phyloP scores from a whole-genome alignment of 164 flowering plant genomes.

The Vitis rupestris region DNA sequence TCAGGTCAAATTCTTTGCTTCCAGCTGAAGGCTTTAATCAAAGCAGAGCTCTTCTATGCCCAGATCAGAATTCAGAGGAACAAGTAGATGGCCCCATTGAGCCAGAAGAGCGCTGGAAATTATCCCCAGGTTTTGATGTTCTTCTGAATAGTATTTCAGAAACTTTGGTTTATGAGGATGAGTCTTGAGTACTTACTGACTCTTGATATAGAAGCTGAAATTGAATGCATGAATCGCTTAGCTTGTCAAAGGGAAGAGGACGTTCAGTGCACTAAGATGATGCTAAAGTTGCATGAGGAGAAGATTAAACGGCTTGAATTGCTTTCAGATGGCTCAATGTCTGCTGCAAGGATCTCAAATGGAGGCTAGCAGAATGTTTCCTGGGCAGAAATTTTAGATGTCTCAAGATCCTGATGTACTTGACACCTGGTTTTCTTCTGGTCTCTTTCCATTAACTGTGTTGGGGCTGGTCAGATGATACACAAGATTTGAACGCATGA shows the following conservation, averaged over 20 bases:
- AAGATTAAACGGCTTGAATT: conserved; percentile 54
- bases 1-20: conserved; percentile 22
- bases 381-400: conserved; percentile 53
- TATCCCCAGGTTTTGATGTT: conserved; percentile 80
- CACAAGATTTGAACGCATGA: conserved; percentile 5
- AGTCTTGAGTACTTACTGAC: conserved; percentile 28
- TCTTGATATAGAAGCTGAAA: conserved; percentile 56
- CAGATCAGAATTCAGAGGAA: conserved; percentile 40
- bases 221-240: conserved; percentile 56
- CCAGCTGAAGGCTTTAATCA: conserved; percentile 24
- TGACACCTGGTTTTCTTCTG: conserved; percentile 73
- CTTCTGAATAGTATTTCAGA: conserved; percentile 58
- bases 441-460: conserved; percentile 68
- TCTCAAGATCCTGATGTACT: conserved; percentile 76
- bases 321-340: conserved; percentile 38
- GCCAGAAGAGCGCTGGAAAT: conserved; percentile 62
- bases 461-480: conserved; percentile 74
- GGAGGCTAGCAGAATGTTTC: conserved; percentile 44
- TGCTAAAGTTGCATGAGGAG: conserved; percentile 54
- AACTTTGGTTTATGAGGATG: conserved; percentile 37
- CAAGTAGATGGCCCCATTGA: conserved; percentile 33
- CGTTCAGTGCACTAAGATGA: conserved; percentile 46
- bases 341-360: conserved; percentile 49
- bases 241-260: conserved; percentile 63
- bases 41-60: conserved; percentile 13